A percentile compares a stretch with the other conserved stretches of the same genome.
Conservation (phyloP, 495 filamentous ascomycete species). For the Jackrogersella minutella region DNA sequence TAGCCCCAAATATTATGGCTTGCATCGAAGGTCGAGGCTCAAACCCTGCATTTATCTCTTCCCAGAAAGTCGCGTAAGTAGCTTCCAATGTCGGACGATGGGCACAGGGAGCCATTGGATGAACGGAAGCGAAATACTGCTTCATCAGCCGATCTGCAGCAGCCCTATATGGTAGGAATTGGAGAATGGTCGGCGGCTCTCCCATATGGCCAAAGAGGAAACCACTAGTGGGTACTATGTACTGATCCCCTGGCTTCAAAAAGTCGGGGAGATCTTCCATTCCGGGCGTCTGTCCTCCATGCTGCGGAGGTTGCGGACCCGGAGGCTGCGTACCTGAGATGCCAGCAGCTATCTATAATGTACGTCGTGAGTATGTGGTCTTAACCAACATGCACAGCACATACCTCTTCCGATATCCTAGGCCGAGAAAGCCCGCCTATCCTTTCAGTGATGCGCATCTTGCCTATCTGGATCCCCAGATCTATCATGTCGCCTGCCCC, state of each 20-base stretch:
- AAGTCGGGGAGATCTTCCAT: slow-evolving; percentile 50
- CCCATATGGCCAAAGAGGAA: slow-evolving; percentile 70
- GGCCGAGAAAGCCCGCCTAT: slow-evolving; percentile 68
- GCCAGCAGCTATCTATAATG: slow-evolving; percentile 43
- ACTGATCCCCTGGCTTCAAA: slow-evolving; percentile 60
- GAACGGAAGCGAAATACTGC: slow-evolving; percentile 71
- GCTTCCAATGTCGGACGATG: slow-evolving; percentile 71
- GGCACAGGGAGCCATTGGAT: slow-evolving; percentile 69
- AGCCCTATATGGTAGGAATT: slow-evolving; percentile 61
- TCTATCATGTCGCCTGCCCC: slow-evolving; percentile 71
- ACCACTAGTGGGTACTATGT: slow-evolving; percentile 67
- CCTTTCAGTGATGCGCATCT: slow-evolving; percentile 74
- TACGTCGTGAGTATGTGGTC: slow-evolving; percentile 4
- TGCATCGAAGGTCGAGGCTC: slow-evolving; percentile 70
- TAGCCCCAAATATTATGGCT: slow-evolving; percentile 70
- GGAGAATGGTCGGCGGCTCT: slow-evolving; percentile 57
- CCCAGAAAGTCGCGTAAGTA: slow-evolving; percentile 70
- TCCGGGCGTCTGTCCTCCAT: slow-evolving; percentile 22
- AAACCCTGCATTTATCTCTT: slow-evolving; percentile 58
- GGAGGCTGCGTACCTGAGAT: slow-evolving; percentile 21
- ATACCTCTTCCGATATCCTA: slow-evolving; percentile 72
- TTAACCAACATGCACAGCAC: slow-evolving; percentile 5
- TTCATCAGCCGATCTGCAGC: slow-evolving; percentile 64
- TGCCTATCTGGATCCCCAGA: slow-evolving; percentile 73
- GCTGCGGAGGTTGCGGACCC: slow-evolving; percentile 20